Evolutionary conservation across 2,329 filamentous ascomycete genomes (phyloP).

Genomic region (Aspergillus sergii): DNA sequence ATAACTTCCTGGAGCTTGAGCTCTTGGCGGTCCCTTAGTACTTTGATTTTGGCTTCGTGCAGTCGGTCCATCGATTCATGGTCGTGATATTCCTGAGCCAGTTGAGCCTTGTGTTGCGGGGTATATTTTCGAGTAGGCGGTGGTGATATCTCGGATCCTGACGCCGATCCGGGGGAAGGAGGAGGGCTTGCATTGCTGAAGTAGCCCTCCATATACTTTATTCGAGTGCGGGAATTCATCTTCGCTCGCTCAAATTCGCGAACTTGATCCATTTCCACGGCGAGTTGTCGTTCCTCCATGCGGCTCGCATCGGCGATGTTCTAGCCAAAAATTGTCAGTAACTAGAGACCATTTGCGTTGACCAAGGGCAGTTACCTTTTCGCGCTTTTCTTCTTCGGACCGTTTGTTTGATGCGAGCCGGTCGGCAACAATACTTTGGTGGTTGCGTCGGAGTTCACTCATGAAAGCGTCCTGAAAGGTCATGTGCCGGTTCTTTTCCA

Average conservation of each 20-base stretch:
- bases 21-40: constrained; percentile 50
- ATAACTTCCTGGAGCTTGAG: constrained; percentile 43
- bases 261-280: constrained; percentile 47
- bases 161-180: constrained; percentile 27
- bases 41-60: constrained; percentile 49
- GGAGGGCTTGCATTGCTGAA: constrained; percentile 45
- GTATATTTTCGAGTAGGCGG: constrained; percentile 40
- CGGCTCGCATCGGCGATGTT: constrained; percentile 37
- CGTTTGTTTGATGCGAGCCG: constrained; percentile 32
- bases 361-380: constrained; percentile 34
- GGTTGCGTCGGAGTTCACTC: constrained; percentile 30
- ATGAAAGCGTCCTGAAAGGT: constrained; percentile 37
- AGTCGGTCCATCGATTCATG: constrained; percentile 48
- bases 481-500: constrained; percentile 35
- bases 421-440: constrained; percentile 34
- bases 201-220: constrained; percentile 53
- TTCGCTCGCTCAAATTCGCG: constrained; percentile 49
- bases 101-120: constrained; percentile 44
- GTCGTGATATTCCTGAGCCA: constrained; percentile 48
- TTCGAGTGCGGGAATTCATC: constrained; percentile 44
- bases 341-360: background rate
- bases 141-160: constrained; percentile 21
- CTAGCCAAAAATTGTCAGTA: constrained; percentile 25
- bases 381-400: constrained; percentile 38
- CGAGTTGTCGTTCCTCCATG: constrained; percentile 48